A percentile compares a stretch with the other conserved stretches of the same genome.
Conservation (phyloP, 805 yeast species). For the Yamadazyma akitaensis region DNA sequence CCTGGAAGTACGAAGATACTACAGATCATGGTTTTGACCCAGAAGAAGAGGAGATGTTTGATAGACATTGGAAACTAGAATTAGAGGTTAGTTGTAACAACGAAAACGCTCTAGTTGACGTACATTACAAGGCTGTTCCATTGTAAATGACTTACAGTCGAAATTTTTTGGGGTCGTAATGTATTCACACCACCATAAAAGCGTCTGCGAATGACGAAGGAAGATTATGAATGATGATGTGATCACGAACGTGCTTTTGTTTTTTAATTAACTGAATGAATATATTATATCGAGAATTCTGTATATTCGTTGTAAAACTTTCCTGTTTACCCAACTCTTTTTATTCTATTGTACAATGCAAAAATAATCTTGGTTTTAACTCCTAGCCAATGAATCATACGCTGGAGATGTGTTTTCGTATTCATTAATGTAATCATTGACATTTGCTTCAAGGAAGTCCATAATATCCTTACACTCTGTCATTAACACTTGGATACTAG, state of each 20-base stretch:
- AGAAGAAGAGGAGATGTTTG: conserved; percentile 41
- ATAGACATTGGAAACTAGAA: conserved; percentile 63
- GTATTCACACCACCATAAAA: conserved; percentile 2
- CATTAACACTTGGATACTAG: conserved; percentile 55
- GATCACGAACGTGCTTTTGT: conserved; percentile 2
- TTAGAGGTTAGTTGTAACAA: conserved; percentile 65
- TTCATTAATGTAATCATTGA: conserved; percentile 29
- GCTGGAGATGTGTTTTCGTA: conserved; percentile 38
- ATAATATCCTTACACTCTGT: conserved; percentile 54
- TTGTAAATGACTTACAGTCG: conserved; percentile 3
- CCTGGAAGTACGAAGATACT: conserved; percentile 63
- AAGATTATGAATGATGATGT: conserved; percentile 3
- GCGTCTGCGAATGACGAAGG: not conserved
- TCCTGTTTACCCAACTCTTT: not conserved
- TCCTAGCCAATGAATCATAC: conserved; percentile 35
- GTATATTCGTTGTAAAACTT: not conserved
- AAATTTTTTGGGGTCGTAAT: not conserved
- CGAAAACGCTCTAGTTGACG: conserved; percentile 62
- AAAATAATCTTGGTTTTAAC: not conserved
- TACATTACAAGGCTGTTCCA: conserved; percentile 61
- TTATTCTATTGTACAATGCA: not conserved
- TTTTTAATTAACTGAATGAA: conserved; percentile 10
- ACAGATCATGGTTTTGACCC: conserved; percentile 53
- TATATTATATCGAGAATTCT: conserved; percentile 1
- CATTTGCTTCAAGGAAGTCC: conserved; percentile 47